Evolutionary conservation across 108 stramenopile species (phyloP).

Genomic region (Parmales sp.): DNA sequence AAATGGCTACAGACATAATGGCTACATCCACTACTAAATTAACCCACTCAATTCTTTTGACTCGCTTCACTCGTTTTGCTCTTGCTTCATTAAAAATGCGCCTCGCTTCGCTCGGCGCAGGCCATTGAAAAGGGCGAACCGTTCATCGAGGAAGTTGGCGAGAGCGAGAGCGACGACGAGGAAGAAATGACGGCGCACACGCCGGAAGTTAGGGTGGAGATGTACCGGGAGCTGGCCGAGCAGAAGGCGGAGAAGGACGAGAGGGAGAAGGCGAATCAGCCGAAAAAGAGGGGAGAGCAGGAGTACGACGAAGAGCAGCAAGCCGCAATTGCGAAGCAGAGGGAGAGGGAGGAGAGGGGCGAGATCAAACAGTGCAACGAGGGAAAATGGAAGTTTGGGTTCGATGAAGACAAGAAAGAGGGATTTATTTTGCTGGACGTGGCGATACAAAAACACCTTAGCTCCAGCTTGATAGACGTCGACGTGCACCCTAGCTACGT

Average conservation of each 20-base stretch:
- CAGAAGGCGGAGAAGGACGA: conserved; percentile 69
- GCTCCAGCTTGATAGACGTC: conserved; percentile 67
- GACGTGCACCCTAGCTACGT: conserved; percentile 73
- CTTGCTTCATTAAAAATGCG: too few species aligned
- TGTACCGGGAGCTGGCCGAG: conserved; percentile 66
- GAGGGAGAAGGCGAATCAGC: conserved; percentile 39
- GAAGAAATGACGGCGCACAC: conserved; percentile 46
- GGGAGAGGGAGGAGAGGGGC: conserved; percentile 18
- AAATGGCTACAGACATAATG: too few species aligned
- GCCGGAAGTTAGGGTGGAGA: conserved; percentile 54
- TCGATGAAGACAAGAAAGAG: conserved; percentile 40
- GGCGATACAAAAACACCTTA: conserved; percentile 49
- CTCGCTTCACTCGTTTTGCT: too few species aligned
- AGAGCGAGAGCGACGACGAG: background rate
- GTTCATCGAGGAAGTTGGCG: background rate
- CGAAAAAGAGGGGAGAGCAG: conserved; percentile 31
- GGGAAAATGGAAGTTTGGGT: conserved; percentile 57
- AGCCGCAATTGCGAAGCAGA: conserved; percentile 18
- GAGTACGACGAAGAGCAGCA: conserved; percentile 40
- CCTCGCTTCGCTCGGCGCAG: too few species aligned
- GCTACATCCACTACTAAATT: too few species aligned
- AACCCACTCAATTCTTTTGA: too few species aligned
- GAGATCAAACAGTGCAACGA: conserved; percentile 50
- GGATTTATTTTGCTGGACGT: conserved; percentile 42
- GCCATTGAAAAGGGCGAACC: background rate